Evolutionary conservation across 73 alveolate species (phyloP).

Genomic region (Tetrahymena elliotti): DNA sequence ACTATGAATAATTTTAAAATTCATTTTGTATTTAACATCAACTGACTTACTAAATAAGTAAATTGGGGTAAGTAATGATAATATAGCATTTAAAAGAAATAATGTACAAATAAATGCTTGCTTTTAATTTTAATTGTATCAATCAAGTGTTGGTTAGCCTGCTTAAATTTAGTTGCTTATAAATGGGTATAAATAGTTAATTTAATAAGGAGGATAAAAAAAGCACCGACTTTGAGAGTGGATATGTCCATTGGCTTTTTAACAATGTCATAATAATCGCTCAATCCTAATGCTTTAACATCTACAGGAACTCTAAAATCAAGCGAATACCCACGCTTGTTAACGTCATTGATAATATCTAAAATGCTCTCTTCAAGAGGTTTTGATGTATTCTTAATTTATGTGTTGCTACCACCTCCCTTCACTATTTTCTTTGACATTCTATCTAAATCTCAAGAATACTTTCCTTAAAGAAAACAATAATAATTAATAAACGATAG

Average conservation of each 20-base stretch:
- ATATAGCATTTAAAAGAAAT: no score
- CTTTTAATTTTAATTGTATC: background rate
- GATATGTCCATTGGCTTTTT: slow-evolving; percentile 64
- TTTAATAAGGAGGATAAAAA: background rate
- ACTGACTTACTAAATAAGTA: background rate
- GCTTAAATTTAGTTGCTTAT: background rate
- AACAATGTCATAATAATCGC: slow-evolving; percentile 46
- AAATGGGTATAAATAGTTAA: background rate
- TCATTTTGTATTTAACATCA: no score
- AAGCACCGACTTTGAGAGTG: slow-evolving; percentile 24
- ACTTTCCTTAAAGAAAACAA: background rate
- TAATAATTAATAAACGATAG: background rate
- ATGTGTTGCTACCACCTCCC: background rate
- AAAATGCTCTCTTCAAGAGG: background rate
- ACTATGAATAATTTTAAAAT: no score
- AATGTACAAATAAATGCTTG: background rate
- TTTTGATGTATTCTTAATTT: background rate
- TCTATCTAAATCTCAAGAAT: background rate
- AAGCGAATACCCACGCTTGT: slow-evolving; percentile 1
- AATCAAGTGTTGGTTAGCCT: background rate
- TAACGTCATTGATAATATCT: background rate
- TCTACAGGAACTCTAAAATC: slow-evolving; percentile 51
- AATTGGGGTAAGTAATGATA: background rate
- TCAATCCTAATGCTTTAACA: slow-evolving; percentile 36
- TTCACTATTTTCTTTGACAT: background rate